Evolutionary conservation across 148 eudicot species (phyloP), one percentile per base, ranked within the genome.

Genomic region (Persicaria tinctoria): DNA sequence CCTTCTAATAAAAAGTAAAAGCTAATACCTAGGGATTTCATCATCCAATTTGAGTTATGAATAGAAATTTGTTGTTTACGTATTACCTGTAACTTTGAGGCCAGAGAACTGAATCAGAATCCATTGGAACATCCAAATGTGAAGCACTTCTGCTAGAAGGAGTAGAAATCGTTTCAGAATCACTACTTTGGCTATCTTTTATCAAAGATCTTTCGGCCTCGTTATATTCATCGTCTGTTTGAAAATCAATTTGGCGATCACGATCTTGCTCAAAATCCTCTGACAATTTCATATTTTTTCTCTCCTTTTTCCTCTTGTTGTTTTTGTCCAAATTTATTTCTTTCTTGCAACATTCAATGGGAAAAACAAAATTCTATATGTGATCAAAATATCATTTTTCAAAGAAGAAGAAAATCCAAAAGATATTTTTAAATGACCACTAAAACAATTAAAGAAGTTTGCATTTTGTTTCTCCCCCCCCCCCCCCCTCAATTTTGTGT

Each of bases 1-100:
- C 3, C 3, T 32, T 32, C 41, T 32, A 32, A 32, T 0, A 32
- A 32, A 32, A 32, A 32, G 3, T 32, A 32, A 32, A 32, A 32
- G 41, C 41, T 32, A 32, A 32, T 32, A 32, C 41, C 41, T 32
- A 32, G 41, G 41, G 41, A 32, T 32, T 32, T 32, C 41, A 32
- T 32, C 41, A 32, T 32, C 41, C 41, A 32, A 32, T 13, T 7
- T 63, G 38, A 63, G 0, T 11, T 12, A 13, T 68, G 23, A 41
- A 68, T 14, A 47, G 20, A 41, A 46, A 46, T n/a, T 46, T n/a
- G 13, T 13, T 69, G 73, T 48, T 5, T n/a, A 47, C 53, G 4
- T 16, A 70, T 47, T 71, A 71, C 74, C 74, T 71, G 55, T 71
- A 71, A 71, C 74, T 71, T 6, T 23, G 74, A 71, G 74, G 74